Base-by-base conservation (phyloP, 2,329 filamentous ascomycete genomes). In the Aspergillus flavus region DNA sequence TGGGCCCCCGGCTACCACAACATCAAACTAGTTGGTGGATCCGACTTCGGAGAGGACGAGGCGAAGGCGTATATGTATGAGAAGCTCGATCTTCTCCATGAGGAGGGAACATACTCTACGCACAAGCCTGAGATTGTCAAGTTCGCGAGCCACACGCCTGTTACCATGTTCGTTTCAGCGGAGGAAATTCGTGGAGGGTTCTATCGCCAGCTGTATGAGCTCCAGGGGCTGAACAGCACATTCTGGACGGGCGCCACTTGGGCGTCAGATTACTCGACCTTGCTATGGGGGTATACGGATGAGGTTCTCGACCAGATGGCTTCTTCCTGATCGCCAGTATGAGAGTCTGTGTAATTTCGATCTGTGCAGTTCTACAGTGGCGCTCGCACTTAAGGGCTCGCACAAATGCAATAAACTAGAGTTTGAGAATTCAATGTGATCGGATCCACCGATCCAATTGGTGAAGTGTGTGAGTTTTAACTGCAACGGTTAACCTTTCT, bases 221-320 rank as follows among this genome's bases (percentile, higher is more conserved):
- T 59, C 23, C 57, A 59, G 32, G 57, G 57, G 21, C 34, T 32
- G 14, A 32, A 59, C 23, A 48, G 46, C 30, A 59, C 57, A 32
- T 59, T 53, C 32, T 59, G 48, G 30, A 59, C 57, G 5, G 57
- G 57, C 41, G n/a, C 41, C 21, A 23, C 43, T 14, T 46, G 43
- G 43, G 43, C 43, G 1, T 46, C 43, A 10, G 43, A 46, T 46
- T 46, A 46, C 11, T 46, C 43, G 10, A 23, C n/a, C 43, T 46
- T 46, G n/a, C n/a, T 46, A 3, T 23, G 43, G 43, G 43, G 43
- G 11, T 46, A 46, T 16, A 23, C 43, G 10, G 43, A 46, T 12
- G 11, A 46, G 5, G 43, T 46, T 46, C 43, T 46, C 11, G 10
- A 23, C 1, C n/a, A 46, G 43, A 46, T 46, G 43, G 43, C 10